These are phyloP conservation scores for Eimeria necatrix DNA, from an alignment of 169 alveolate genomes.

Conservation along the genomic window DNA sequence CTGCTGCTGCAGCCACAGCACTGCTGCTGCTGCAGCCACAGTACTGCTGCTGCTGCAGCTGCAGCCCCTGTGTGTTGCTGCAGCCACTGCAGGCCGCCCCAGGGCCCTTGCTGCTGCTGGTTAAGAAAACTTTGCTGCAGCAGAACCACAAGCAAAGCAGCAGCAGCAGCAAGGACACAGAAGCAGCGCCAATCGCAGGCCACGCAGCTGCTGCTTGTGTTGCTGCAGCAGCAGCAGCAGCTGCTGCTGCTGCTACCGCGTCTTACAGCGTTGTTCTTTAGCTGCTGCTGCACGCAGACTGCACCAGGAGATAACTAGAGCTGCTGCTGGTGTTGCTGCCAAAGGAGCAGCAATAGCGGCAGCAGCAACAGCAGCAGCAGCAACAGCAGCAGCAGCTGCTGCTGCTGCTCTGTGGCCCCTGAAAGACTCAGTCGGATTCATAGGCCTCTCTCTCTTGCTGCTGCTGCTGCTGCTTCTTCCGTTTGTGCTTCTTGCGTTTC, in stretches of 20 bases:
- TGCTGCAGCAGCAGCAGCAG: constrained; percentile 37
- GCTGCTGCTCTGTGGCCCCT: too few relatives aligned
- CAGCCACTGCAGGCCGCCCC: not conserved
- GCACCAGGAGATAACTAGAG: too few relatives aligned
- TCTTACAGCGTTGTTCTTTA: too few relatives aligned
- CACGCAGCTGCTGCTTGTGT: not conserved
- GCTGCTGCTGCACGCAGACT: too few relatives aligned
- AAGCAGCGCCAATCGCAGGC: not conserved
- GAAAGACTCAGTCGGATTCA: not conserved
- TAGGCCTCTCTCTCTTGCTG: not conserved
- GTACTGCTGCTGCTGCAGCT: constrained; percentile 19
- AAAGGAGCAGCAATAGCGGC: too few relatives aligned
- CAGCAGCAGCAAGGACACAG: not conserved
- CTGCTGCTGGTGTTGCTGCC: constrained; percentile 3
- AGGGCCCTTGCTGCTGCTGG: not conserved
- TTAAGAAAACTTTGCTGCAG: not conserved
- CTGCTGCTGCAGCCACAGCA: too few relatives aligned
- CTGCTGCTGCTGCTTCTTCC: too few relatives aligned
- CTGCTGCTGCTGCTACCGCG: constrained; percentile 21
- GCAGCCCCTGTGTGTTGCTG: not conserved
- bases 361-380: not conserved
- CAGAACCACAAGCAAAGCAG: too few relatives aligned
- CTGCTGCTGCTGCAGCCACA: too few relatives aligned
- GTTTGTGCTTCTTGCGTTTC: not conserved
- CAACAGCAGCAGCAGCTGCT: not conserved